A percentile compares a stretch with the other conserved stretches of the same genome.
Evolutionary conservation across 2,329 filamentous ascomycete genomes (phyloP).

Genomic region (Conoideocrella luteorostrata): DNA sequence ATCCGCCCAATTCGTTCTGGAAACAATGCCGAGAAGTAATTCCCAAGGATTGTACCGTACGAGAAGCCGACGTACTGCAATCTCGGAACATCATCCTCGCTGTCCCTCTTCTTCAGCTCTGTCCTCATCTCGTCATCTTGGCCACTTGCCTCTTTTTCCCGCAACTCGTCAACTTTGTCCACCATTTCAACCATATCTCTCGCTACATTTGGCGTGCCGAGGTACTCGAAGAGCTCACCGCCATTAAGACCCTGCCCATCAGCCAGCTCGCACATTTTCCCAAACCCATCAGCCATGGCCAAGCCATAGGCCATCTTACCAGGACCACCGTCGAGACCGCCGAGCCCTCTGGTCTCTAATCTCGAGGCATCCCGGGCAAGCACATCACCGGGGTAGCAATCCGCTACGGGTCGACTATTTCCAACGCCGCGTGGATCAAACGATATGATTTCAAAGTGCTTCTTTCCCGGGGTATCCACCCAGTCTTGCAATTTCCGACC

Average conservation of each 20-base stretch:
- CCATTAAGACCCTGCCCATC: slow-evolving; percentile 7
- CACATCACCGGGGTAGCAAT: slow-evolving; percentile 29
- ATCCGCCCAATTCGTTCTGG: slow-evolving; percentile 32
- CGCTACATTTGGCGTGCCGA: slow-evolving; percentile 32
- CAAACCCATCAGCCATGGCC: slow-evolving; percentile 20
- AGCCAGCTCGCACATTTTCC: slow-evolving; percentile 20
- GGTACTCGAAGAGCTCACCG: slow-evolving; percentile 25
- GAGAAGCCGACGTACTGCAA: slow-evolving; percentile 46
- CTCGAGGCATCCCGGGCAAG: slow-evolving; percentile 22
- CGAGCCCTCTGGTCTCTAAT: slow-evolving; percentile 25
- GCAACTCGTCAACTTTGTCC: slow-evolving; percentile 32
- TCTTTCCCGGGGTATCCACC: slow-evolving; percentile 19
- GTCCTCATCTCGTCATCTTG: not conserved
- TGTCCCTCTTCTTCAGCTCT: slow-evolving; percentile 11
- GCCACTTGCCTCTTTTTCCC: slow-evolving; percentile 10
- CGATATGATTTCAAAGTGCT: slow-evolving; percentile 34
- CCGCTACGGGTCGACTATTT: slow-evolving; percentile 27
- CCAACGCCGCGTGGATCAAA: slow-evolving; percentile 39
- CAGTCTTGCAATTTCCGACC: slow-evolving; percentile 24
- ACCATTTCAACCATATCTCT: slow-evolving; percentile 39
- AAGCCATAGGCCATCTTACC: slow-evolving; percentile 19
- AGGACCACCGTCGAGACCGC: slow-evolving; percentile 16
- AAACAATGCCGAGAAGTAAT: slow-evolving; percentile 30
- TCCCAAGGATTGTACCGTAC: slow-evolving; percentile 33
- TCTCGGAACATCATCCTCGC: slow-evolving; percentile 8